Evolutionary conservation across 2,329 filamentous ascomycete genomes (phyloP).

Genomic region (Triangularia verruculosa): DNA sequence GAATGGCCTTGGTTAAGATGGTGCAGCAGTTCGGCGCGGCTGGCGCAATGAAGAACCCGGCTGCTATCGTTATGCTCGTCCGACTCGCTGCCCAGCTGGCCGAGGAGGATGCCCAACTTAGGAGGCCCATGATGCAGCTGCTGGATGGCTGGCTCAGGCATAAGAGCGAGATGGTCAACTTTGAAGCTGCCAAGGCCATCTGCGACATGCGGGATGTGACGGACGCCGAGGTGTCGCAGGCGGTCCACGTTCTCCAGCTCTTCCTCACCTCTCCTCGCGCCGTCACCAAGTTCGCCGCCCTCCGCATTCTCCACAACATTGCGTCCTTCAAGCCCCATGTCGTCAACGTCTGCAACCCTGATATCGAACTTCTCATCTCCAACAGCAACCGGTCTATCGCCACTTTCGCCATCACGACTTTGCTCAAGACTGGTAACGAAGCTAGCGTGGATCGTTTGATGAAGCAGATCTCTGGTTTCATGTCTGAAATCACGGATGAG

Average conservation of each 20-base stretch:
- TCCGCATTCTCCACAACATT: constrained; percentile 93
- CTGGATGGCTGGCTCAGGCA: constrained; percentile 95
- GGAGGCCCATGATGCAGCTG: constrained; percentile 95
- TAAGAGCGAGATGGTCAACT: constrained; percentile 99
- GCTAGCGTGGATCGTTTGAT: constrained; percentile 94
- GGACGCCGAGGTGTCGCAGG: constrained; percentile 85
- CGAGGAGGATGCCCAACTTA: constrained; percentile 83
- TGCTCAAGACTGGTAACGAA: constrained; percentile 98
- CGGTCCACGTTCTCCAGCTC: constrained; percentile 90
- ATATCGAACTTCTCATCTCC: constrained; percentile 94
- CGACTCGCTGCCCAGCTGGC: constrained; percentile 89
- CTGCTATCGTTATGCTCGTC: constrained; percentile 88
- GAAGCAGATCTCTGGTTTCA: constrained; percentile 98
- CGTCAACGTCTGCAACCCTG: constrained; percentile 90
- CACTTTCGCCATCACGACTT: constrained; percentile 95
- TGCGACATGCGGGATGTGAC: constrained; percentile 92
- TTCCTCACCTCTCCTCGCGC: constrained; percentile 94
- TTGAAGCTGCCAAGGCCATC: constrained; percentile 97
- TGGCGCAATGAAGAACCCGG: constrained; percentile 91
- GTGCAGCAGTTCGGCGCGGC: constrained; percentile 96
- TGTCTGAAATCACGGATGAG: constrained; percentile 98
- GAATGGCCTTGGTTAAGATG: constrained; percentile 99
- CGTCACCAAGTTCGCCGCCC: constrained; percentile 95
- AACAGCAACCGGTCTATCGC: constrained; percentile 97
- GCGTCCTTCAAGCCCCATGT: constrained; percentile 94